phyloP scores from a whole-genome alignment of 345 rosid species.

The Eutrema heterophyllum region DNA sequence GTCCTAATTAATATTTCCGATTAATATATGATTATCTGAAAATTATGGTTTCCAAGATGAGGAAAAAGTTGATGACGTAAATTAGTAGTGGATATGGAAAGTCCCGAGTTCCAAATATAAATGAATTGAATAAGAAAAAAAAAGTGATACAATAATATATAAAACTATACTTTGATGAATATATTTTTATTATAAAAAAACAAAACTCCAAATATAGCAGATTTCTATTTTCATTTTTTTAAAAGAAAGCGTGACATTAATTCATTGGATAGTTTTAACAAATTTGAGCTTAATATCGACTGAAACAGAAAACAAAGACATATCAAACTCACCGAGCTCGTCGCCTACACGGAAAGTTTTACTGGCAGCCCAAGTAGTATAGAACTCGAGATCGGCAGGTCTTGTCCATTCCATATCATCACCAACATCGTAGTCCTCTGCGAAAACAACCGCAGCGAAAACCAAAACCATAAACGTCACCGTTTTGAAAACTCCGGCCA shows the following conservation, averaged over 20 bases:
- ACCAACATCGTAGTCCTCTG: conserved; percentile 35
- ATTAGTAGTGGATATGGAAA: too few species aligned
- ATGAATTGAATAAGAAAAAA: too few species aligned
- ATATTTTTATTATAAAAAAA: too few species aligned
- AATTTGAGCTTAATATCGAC: background rate
- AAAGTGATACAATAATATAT: too few species aligned
- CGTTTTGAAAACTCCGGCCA: conserved; percentile 23
- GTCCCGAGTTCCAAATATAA: background rate
- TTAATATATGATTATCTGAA: background rate
- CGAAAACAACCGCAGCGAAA: conserved; percentile 24
- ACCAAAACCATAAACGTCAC: conserved; percentile 15
- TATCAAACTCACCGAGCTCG: conserved; percentile 29
- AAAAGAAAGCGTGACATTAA: background rate
- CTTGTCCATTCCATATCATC: conserved; percentile 27
- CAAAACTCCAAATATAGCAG: background rate
- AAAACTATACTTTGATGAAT: too few species aligned
- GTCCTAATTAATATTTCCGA: background rate
- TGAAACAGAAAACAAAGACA: background rate
- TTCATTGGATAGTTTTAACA: background rate
- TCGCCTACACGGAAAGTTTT: conserved; percentile 33
- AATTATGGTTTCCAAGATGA: background rate
- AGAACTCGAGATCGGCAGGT: conserved; percentile 7
- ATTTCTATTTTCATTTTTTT: background rate
- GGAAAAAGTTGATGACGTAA: background rate
- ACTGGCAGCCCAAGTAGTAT: conserved; percentile 23